Evolutionary conservation across 2,329 filamentous ascomycete genomes (phyloP).

Genomic region (Orbilia quercus): DNA sequence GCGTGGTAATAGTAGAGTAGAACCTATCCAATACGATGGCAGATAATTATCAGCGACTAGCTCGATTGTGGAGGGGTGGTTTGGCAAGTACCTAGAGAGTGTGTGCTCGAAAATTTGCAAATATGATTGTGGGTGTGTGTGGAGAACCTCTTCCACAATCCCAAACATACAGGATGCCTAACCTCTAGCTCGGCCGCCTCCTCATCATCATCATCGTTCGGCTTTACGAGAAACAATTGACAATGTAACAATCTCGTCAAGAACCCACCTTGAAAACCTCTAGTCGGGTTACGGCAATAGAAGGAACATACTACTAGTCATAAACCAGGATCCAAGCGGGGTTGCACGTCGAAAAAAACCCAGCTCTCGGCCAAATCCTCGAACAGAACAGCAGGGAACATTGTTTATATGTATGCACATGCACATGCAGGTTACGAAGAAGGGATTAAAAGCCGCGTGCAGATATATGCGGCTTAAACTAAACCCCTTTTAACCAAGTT

Average conservation of each 20-base stretch:
- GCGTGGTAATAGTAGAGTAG: neutral
- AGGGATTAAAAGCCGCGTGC: neutral
- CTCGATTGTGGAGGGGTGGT: neutral
- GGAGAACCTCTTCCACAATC: no score
- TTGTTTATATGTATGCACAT: no score
- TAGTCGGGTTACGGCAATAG: no score
- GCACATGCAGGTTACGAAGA: neutral
- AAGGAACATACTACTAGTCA: no score
- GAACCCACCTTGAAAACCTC: no score
- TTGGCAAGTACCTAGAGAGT: no score
- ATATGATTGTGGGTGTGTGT: neutral
- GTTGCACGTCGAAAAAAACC: no score
- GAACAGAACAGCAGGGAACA: no score
- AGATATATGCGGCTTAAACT: neutral
- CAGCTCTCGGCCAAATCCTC: no score
- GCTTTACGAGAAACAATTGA: no score
- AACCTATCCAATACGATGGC: constrained; percentile 4
- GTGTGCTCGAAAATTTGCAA: neutral
- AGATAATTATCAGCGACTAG: constrained; percentile 6
- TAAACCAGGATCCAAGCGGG: no score
- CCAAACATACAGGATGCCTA: neutral
- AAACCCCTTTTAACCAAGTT: neutral
- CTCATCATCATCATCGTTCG: neutral
- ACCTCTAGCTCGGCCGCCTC: neutral
- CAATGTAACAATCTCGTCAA: no score